Evolutionary conservation across 2,329 filamentous ascomycete genomes (phyloP), one percentile per base, ranked within the genome.

Genomic region (Cadophora luteo-olivacea): DNA sequence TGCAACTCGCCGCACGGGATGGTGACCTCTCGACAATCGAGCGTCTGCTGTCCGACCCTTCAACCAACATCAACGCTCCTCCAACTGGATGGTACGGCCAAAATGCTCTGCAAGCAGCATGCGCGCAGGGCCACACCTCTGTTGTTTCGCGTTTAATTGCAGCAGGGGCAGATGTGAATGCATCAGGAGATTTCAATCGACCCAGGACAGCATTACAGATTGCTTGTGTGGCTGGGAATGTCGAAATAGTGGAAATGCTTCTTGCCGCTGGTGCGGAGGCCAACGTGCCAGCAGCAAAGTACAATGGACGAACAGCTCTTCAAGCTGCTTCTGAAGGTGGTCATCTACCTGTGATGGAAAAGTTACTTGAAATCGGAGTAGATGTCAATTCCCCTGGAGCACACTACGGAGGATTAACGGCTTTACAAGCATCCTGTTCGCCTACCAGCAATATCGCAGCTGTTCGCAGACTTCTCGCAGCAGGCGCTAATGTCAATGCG

Each of bases 151-250:
- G 38, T 22, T 63, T 63, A 6, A 54, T 63, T 6, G 48, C 45
- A 19, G 61, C 61, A 36, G 61, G 61, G 8, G 61, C 61, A 51
- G 61, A 63, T 54, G 32, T 63, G 3, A 63, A 63, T 63, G 61
- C 61, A 0, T 45, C 45, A 1, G 61, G 61, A 16, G 49, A 63
- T 38, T 63, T 52, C 29, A 63, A 51, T 19, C 19, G 58, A 7
- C 58, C 58, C 3, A 48, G 61, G 9, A 63, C 61, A 33, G 62
- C 62, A 4, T 64, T 64, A 48, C 62, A 64, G 22, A 55, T 55
- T 6, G 62, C 62, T 29, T 3, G 9, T 22, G 29, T 38, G 6
- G 4, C 48, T 5, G 62, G 62, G 7, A 64, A 64, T 29, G 16
- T n/a, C 12, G 12, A 64, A 22, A 38, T 64, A 12, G 49, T 64